Evolutionary conservation across 2,329 filamentous ascomycete genomes (phyloP).

Genomic region (Colletotrichum sp.): DNA sequence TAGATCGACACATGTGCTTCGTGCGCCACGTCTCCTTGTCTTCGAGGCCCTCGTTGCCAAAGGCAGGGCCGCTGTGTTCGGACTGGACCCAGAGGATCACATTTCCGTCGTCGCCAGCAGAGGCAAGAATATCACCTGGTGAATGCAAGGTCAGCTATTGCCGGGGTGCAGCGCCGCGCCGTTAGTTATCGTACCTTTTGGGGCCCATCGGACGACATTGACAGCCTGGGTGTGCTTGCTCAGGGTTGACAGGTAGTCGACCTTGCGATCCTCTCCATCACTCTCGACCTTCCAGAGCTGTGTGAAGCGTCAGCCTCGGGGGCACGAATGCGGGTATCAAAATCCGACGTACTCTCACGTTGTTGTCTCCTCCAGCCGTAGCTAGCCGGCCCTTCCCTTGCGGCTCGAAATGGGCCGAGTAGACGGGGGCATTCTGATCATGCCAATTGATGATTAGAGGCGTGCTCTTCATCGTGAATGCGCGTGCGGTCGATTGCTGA

Average conservation of each 20-base stretch:
- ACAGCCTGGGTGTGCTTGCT: conserved; percentile 95
- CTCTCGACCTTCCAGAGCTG: conserved; percentile 91
- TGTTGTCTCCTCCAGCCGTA: conserved; percentile 94
- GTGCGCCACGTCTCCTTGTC: conserved; percentile 97
- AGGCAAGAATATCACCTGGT: conserved; percentile 88
- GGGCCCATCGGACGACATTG: conserved; percentile 96
- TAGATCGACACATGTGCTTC: conserved; percentile 97
- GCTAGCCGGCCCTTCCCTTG: conserved; percentile 90
- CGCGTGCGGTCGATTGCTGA: conserved; percentile 22
- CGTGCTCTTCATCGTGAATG: conserved; percentile 84
- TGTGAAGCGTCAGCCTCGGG: conserved; percentile 7
- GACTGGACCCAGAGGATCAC: conserved; percentile 95
- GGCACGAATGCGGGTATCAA: not conserved
- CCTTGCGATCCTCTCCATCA: conserved; percentile 84
- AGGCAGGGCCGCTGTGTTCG: conserved; percentile 70
- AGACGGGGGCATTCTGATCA: conserved; percentile 94
- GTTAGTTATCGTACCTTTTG: conserved; percentile 70
- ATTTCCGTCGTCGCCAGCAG: conserved; percentile 96
- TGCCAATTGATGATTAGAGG: conserved; percentile 99
- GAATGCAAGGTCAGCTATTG: not conserved
- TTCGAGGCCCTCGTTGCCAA: conserved; percentile 85
- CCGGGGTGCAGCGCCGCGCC: not conserved
- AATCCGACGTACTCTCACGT: conserved; percentile 75
- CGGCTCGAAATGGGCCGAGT: conserved; percentile 96
- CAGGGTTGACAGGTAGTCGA: conserved; percentile 90